Percentiles rank a stretch among this genome's conserved stretches.
Conservation (phyloP, 2,329 filamentous ascomycete species). For the Aspergillus candidus region DNA sequence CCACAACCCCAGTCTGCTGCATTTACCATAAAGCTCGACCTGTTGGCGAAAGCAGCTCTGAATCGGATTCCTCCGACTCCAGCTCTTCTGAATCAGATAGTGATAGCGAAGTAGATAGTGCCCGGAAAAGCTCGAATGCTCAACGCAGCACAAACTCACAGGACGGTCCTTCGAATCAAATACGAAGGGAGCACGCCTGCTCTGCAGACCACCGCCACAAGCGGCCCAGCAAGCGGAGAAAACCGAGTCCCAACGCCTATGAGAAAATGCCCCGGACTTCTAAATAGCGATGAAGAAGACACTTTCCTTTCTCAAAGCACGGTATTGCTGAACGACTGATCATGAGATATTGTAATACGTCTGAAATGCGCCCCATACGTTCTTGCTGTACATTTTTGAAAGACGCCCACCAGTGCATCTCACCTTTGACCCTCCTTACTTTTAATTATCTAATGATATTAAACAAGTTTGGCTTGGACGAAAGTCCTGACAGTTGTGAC, state of each 20-base stretch:
- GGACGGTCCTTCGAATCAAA: neutral
- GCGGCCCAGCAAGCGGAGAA: conserved; percentile 26
- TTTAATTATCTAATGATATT: neutral
- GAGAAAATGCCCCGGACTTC: conserved; percentile 39
- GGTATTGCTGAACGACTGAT: neutral
- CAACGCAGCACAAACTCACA: conserved; percentile 14
- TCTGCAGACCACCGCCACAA: conserved; percentile 11
- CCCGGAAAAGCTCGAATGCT: conserved; percentile 18
- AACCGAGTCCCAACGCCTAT: conserved; percentile 43
- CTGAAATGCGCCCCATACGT: no score
- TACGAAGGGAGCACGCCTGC: conserved; percentile 11
- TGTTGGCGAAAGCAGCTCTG: conserved; percentile 72
- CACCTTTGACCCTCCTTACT: neutral
- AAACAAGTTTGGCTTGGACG: neutral
- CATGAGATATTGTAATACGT: neutral
- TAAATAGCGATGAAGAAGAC: conserved; percentile 11
- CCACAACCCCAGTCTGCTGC: conserved; percentile 71
- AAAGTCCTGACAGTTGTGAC: neutral
- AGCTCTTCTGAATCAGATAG: conserved; percentile 49
- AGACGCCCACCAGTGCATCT: no score
- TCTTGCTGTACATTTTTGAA: no score
- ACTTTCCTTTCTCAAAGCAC: neutral
- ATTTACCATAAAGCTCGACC: conserved; percentile 87
- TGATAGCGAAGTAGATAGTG: conserved; percentile 30
- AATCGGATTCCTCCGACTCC: conserved; percentile 47